Evolutionary conservation across 1,284 basidiomycete genomes (phyloP), one percentile per base, ranked within the genome.

Genomic region (Marasmius sp.): DNA sequence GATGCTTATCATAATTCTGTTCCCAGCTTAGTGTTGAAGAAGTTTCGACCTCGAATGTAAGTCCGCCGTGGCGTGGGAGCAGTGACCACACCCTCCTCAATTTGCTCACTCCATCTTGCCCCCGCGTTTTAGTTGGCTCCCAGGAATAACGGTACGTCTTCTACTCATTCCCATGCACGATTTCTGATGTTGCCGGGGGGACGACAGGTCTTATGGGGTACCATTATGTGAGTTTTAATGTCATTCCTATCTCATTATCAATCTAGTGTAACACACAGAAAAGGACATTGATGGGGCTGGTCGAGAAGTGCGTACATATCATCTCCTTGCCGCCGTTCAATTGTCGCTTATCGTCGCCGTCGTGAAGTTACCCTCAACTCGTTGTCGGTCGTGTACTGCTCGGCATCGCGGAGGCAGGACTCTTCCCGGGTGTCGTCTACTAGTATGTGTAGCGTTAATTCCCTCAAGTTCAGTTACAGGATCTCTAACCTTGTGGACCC

Each of bases 351-450:
- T 36, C n/a, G 6, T 41, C 6, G 16, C 1, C 9, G 22, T 43
- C 37, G 4, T 27, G 11, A 16, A 88, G 85, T 56, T 89, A 86
- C 67, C 81, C 80, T 22, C 81, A 89, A 68, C 79, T 89, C 4
- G 80, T 88, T 12, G 87, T 82, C 18, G 78, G 78, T 10, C 84
- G 85, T 34, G 77, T 86, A 6, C 84, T 77, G 61, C 81, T 91
- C 1, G 89, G 90, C 2, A 69, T 90, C 0, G 81, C 87, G 0
- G 89, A 92, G 70, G 85, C 87, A 6, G 89, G 89, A 0, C 71
- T 91, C 22, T 88, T 89, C 68, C 87, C 88, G 6, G 87, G 88
- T 18, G 85, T 88, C 6, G 81, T 83, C 0, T 90, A 87, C 70
- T 89, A 88, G 75, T 77, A 56, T 34, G 77, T 68, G 20, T 37